These are phyloP conservation scores for Xylariaceae sp. DNA, from an alignment of 2,329 filamentous ascomycete species.

Conservation along the genomic window DNA sequence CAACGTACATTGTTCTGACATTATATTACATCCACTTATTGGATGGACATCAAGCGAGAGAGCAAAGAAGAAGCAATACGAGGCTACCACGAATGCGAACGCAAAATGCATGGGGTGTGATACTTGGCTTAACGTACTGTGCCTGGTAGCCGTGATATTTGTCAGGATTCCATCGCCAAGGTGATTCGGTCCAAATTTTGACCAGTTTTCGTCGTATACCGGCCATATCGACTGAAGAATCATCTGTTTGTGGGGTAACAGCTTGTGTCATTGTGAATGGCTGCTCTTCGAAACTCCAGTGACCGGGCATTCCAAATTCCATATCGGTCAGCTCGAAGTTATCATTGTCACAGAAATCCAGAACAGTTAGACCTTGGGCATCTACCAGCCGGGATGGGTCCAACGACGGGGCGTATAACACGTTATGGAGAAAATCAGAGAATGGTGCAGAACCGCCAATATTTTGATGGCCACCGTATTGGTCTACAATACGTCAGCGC, in stretches of 20 bases:
- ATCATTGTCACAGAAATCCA: conserved; percentile 50
- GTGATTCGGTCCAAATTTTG: conserved; percentile 49
- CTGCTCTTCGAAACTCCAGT: conserved; percentile 45
- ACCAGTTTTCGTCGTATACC: conserved; percentile 47
- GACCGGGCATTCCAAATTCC: conserved; percentile 50
- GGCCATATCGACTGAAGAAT: conserved; percentile 39
- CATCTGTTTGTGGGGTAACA: conserved; percentile 33
- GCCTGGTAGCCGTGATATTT: conserved; percentile 45
- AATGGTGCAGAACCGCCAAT: conserved; percentile 35
- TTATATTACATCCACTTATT: too few relatives aligned
- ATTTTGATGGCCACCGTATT: conserved; percentile 13
- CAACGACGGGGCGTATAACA: conserved; percentile 47
- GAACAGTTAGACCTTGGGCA: conserved; percentile 41
- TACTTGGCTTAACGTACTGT: conserved; percentile 21
- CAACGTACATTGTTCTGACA: too few relatives aligned
- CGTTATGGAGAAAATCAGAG: conserved; percentile 49
- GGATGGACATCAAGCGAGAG: too few relatives aligned
- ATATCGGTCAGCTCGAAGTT: conserved; percentile 51
- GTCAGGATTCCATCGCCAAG: conserved; percentile 50
- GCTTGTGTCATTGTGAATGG: conserved; percentile 26
- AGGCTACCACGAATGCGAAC: too few relatives aligned
- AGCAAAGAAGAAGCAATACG: too few relatives aligned
- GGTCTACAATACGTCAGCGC: conserved; percentile 12
- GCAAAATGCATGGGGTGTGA: too few relatives aligned
- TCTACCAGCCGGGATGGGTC: conserved; percentile 37